phyloP scores from a whole-genome alignment of 371 early-diverging fungal genomes.

The Mucor piriformis region DNA sequence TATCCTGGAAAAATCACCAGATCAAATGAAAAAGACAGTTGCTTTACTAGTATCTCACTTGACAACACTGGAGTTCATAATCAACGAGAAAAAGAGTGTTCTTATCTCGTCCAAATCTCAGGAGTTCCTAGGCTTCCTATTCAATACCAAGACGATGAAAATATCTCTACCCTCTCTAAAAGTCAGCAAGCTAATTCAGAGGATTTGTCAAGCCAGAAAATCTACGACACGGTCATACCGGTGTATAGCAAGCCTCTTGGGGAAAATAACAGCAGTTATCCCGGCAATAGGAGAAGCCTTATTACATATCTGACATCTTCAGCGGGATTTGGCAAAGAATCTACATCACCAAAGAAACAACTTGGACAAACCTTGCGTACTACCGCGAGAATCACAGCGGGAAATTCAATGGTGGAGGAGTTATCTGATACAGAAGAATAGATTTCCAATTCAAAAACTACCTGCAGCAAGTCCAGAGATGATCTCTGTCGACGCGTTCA shows the following conservation, averaged over 20 bases:
- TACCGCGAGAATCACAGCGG: too few relatives aligned
- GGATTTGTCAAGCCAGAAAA: constrained; percentile 3
- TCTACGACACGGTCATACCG: not conserved
- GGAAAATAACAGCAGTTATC: constrained; percentile 15
- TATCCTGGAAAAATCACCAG: not conserved
- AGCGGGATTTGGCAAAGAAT: constrained; percentile 4
- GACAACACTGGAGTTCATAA: constrained; percentile 1
- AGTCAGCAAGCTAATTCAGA: constrained; percentile 1
- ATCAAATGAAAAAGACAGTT: too few relatives aligned
- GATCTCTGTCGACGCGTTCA: constrained; percentile 9
- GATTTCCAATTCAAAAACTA: constrained; percentile 5
- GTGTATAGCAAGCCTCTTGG: constrained; percentile 13
- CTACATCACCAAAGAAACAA: not conserved
- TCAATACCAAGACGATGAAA: constrained; percentile 18
- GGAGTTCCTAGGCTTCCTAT: constrained; percentile 16
- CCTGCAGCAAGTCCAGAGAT: not conserved
- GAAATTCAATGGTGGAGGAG: constrained; percentile 10
- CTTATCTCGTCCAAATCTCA: not conserved
- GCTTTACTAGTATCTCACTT: too few relatives aligned
- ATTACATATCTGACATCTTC: not conserved
- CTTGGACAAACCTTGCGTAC: too few relatives aligned
- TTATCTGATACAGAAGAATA: constrained; percentile 6
- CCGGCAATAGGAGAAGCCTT: constrained; percentile 14
- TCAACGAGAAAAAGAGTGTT: constrained; percentile 11
- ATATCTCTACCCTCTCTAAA: constrained; percentile 2